These are phyloP conservation scores for Musa balbisiana DNA, from an alignment of 202 grass and related monocot genomes.

Conservation along the genomic window DNA sequence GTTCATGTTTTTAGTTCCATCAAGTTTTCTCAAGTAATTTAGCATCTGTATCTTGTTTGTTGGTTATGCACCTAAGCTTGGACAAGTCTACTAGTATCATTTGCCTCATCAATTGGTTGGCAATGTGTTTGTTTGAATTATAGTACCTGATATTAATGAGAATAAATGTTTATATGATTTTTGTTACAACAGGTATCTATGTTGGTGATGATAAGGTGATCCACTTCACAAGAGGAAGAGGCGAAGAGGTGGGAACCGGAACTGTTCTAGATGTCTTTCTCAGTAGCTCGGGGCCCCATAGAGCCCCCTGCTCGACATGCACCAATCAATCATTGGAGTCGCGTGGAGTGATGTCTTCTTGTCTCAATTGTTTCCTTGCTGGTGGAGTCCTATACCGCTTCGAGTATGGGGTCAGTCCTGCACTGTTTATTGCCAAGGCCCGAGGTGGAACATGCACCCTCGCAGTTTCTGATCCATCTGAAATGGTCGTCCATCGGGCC, in stretches of 20 bases:
- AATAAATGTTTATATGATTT: background rate
- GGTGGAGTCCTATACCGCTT: slow-evolving; percentile 77
- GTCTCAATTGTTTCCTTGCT: slow-evolving; percentile 62
- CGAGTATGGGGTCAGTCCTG: slow-evolving; percentile 46
- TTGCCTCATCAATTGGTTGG: background rate
- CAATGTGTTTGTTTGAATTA: background rate
- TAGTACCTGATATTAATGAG: background rate
- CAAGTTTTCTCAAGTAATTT: too few species aligned
- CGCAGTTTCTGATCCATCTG: slow-evolving; percentile 33
- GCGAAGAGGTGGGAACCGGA: slow-evolving; percentile 68
- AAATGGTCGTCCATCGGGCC: slow-evolving; percentile 47
- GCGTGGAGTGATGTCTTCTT: slow-evolving; percentile 45
- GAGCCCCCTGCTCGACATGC: slow-evolving; percentile 33
- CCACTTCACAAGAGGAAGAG: slow-evolving; percentile 73
- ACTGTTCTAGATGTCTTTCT: slow-evolving; percentile 50
- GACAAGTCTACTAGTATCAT: too few species aligned
- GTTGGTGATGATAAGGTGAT: slow-evolving; percentile 69
- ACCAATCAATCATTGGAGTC: slow-evolving; percentile 8
- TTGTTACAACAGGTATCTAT: slow-evolving; percentile 50
- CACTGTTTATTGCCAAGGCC: slow-evolving; percentile 48
- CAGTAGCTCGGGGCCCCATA: slow-evolving; percentile 37
- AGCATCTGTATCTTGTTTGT: too few species aligned
- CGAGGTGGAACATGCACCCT: slow-evolving; percentile 74
- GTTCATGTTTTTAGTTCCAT: too few species aligned
- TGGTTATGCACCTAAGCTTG: too few species aligned